Percentiles rank a stretch among this genome's conserved stretches.
phyloP scores from a whole-genome alignment of 805 yeast genomes.

The Metschnikowia noctiluminum region DNA sequence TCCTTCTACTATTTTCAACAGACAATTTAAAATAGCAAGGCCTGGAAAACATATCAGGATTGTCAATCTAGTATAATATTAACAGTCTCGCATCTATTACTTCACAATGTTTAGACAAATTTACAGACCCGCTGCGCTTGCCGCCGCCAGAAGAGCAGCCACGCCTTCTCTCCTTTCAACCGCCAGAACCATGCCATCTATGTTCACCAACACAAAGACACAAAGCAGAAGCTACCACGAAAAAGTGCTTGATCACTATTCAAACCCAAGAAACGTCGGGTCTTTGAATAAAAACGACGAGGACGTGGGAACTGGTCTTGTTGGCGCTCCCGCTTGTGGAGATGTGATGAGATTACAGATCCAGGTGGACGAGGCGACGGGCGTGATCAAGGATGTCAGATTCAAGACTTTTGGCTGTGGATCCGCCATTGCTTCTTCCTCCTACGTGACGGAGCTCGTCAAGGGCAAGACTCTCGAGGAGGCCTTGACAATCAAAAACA shows the following conservation, averaged over 20 bases:
- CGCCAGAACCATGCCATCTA: slow-evolving; percentile 6
- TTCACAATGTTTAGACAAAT: slow-evolving; percentile 18
- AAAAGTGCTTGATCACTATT: slow-evolving; percentile 92
- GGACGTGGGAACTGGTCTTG: slow-evolving; percentile 93
- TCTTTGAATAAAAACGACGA: slow-evolving; percentile 72
- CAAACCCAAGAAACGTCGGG: slow-evolving; percentile 96
- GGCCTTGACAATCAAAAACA: slow-evolving; percentile 88
- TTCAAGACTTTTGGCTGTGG: slow-evolving; percentile 99
- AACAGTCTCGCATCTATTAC: background rate
- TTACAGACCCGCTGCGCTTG: slow-evolving; percentile 11
- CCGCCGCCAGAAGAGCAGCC: slow-evolving; percentile 9
- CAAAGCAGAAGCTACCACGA: slow-evolving; percentile 63
- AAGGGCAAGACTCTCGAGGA: slow-evolving; percentile 93
- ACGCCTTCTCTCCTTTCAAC: slow-evolving; percentile 7
- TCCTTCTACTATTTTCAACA: too few relatives aligned
- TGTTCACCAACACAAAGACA: background rate
- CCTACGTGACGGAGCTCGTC: slow-evolving; percentile 92
- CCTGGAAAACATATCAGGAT: too few relatives aligned
- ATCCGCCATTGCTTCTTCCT: slow-evolving; percentile 92
- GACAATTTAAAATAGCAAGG: too few relatives aligned
- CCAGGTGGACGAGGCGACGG: slow-evolving; percentile 85
- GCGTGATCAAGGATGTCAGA: slow-evolving; percentile 89
- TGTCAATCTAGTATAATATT: too few relatives aligned
- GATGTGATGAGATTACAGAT: slow-evolving; percentile 98
- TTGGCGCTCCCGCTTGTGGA: slow-evolving; percentile 99